A percentile compares a stretch with the other conserved stretches of the same genome.
These are phyloP conservation scores for Dryas integrifolia DNA, from an alignment of 331 rosid species.

Conservation along the genomic window DNA sequence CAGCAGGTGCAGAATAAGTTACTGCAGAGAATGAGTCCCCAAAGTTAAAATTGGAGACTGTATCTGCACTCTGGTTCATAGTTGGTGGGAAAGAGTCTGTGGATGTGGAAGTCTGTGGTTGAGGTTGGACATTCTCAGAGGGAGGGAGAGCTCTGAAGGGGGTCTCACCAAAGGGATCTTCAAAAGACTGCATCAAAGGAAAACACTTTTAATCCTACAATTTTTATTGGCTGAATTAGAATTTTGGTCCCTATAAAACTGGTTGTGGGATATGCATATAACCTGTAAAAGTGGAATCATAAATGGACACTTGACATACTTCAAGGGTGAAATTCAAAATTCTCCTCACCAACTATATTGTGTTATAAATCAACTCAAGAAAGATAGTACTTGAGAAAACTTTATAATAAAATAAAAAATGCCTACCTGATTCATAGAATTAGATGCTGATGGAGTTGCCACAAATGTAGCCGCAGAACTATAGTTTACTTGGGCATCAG, in stretches of 20 bases:
- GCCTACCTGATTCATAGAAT: conserved; percentile 50
- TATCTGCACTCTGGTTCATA: conserved; percentile 38
- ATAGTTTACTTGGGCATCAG: conserved; percentile 29
- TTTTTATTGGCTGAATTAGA: conserved; percentile 5
- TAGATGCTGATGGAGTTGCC: conserved; percentile 36
- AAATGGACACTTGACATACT: background rate
- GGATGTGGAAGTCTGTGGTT: conserved; percentile 37
- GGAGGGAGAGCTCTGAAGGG: conserved; percentile 83
- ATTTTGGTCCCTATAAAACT: background rate
- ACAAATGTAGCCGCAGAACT: conserved; percentile 33
- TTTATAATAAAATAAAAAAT: conserved; percentile 10
- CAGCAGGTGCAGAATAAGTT: conserved; percentile 47
- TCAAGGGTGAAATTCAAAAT: background rate
- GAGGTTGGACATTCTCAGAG: conserved; percentile 40
- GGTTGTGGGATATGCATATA: background rate
- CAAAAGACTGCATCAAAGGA: conserved; percentile 57
- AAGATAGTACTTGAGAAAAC: background rate
- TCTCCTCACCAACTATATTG: background rate
- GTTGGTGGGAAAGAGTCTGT: conserved; percentile 25
- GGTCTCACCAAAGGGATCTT: conserved; percentile 87
- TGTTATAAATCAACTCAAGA: background rate
- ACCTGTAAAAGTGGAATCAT: background rate
- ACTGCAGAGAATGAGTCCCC: conserved; percentile 69
- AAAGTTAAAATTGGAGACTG: conserved; percentile 47
- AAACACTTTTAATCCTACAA: conserved; percentile 18